These are phyloP conservation scores for Neurospora sp. DNA, from an alignment of 495 filamentous ascomycete species.

Conservation along the genomic window DNA sequence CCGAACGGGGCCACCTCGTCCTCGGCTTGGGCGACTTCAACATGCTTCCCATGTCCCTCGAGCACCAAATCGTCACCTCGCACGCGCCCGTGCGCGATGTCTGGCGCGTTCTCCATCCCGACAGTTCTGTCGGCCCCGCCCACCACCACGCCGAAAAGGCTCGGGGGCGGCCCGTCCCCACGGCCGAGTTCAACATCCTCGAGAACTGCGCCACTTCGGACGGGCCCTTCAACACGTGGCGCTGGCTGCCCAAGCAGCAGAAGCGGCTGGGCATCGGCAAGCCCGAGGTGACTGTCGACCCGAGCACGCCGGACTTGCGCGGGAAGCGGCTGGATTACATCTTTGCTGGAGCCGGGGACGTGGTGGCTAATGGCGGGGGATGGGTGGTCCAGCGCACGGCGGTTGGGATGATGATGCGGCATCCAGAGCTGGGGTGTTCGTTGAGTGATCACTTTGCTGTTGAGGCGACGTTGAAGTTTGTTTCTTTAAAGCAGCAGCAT, in stretches of 20 bases:
- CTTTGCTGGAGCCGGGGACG: slow-evolving; percentile 42
- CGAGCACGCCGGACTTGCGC: slow-evolving; percentile 51
- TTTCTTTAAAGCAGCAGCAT: slow-evolving; percentile 7
- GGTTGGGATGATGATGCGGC: slow-evolving; percentile 74
- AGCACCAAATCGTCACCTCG: slow-evolving; percentile 72
- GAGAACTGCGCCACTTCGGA: slow-evolving; percentile 87
- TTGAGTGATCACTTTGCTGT: slow-evolving; percentile 92
- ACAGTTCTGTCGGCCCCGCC: slow-evolving; percentile 64
- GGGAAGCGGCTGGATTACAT: slow-evolving; percentile 94
- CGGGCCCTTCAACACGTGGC: slow-evolving; percentile 80
- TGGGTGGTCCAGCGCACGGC: slow-evolving; percentile 60
- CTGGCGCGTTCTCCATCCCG: slow-evolving; percentile 72
- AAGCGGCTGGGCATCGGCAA: slow-evolving; percentile 43
- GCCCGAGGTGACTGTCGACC: slow-evolving; percentile 39
- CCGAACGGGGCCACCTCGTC: slow-evolving; percentile 74
- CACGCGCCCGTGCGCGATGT: slow-evolving; percentile 71
- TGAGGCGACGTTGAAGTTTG: slow-evolving; percentile 51
- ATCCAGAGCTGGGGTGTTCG: slow-evolving; percentile 71
- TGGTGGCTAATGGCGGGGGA: slow-evolving; percentile 19
- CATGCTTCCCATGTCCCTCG: slow-evolving; percentile 78
- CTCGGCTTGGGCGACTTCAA: slow-evolving; percentile 91
- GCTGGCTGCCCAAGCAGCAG: slow-evolving; percentile 61
- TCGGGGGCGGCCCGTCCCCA: slow-evolving; percentile 47
- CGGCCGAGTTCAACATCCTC: slow-evolving; percentile 61
- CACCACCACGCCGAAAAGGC: slow-evolving; percentile 52